A percentile compares a stretch with the other conserved stretches of the same genome.
phyloP scores from a whole-genome alignment of 73 alveolate species.

The Tetrahymena malaccensis region DNA sequence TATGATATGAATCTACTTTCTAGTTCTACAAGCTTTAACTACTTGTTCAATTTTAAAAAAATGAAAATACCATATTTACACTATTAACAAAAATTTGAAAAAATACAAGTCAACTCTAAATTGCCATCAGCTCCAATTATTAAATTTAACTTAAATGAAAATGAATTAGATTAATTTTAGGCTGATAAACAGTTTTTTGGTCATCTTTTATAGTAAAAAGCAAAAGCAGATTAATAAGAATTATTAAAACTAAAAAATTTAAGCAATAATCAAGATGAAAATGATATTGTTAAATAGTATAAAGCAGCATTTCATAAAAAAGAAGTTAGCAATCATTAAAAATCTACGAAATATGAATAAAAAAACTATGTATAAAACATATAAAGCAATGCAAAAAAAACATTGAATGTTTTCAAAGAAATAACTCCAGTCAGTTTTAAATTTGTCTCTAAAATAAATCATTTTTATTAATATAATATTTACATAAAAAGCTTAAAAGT shows the following conservation, averaged over 20 bases:
- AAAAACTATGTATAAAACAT: background rate
- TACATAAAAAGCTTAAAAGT: background rate
- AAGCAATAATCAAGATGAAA: background rate
- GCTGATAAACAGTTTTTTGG: background rate
- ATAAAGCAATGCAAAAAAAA: background rate
- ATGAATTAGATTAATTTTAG: background rate
- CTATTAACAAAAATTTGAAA: background rate
- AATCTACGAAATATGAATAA: background rate
- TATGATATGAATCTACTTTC: background rate
- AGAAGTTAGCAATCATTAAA: background rate
- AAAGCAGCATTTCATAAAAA: background rate
- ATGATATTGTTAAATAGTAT: background rate
- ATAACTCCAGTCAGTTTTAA: background rate
- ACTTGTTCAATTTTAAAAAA: background rate
- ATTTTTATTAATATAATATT: background rate
- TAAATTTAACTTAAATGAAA: background rate
- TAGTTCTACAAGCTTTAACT: background rate
- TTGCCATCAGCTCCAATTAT: background rate
- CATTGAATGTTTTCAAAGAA: background rate
- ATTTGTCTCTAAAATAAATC: background rate
- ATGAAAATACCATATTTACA: background rate
- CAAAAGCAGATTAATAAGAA: background rate
- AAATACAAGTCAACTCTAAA: background rate
- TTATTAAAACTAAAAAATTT: background rate
- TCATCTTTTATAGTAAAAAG: background rate